Evolutionary conservation across 2,329 filamentous ascomycete species (phyloP).

Genomic region (Fusarium clavum): DNA sequence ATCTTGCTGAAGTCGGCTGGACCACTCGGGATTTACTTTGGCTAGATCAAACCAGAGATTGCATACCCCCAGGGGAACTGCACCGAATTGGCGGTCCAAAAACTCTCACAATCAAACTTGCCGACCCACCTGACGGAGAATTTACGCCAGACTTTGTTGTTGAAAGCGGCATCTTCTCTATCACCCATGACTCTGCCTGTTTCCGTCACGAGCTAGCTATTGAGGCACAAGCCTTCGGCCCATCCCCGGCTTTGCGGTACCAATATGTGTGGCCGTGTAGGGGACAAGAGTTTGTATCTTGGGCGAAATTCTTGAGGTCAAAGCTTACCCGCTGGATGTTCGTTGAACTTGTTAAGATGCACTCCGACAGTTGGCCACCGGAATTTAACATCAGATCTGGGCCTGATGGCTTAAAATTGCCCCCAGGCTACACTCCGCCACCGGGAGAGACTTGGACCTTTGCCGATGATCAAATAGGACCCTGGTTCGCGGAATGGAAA

Average conservation of each 20-base stretch:
- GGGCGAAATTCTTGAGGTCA: not conserved
- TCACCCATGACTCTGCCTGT: not conserved
- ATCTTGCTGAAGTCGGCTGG: not conserved
- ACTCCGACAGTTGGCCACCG: not conserved
- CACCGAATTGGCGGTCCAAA: not conserved
- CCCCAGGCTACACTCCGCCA: not conserved
- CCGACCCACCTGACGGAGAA: rapidly evolving
- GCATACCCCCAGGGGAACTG: not conserved
- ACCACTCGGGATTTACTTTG: not conserved
- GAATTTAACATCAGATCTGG: not conserved
- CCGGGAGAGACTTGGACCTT: not conserved
- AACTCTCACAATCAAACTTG: not conserved
- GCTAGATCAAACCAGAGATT: not conserved
- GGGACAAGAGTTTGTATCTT: not conserved
- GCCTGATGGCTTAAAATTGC: not conserved
- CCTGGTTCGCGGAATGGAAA: not conserved
- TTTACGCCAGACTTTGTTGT: not conserved
- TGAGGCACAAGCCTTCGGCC: not conserved
- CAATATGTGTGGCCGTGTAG: not conserved
- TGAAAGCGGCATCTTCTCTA: not conserved
- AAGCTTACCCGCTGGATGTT: not conserved
- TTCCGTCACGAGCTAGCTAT: not conserved
- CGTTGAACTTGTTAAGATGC: not conserved
- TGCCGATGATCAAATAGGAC: not conserved
- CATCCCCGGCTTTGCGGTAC: not conserved